Base-by-base conservation (phyloP, 2,329 filamentous ascomycete species). In the Fusarium continuum region DNA sequence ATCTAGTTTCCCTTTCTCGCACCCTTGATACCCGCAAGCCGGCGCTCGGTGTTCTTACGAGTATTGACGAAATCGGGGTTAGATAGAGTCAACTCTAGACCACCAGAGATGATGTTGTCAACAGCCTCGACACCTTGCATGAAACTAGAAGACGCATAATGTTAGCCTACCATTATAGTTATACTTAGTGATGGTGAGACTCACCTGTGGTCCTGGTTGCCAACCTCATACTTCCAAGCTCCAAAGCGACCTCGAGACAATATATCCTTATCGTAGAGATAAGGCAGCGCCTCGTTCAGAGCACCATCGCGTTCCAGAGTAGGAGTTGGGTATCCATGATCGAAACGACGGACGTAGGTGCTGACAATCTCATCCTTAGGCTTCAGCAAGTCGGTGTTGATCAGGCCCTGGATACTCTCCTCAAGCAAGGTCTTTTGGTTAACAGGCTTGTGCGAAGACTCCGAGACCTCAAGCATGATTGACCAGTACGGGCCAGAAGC, bases 161-260 rank as follows among this genome's bases (percentile, higher is more conserved):
- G n/a, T n/a, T n/a, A n/a, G n/a, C n/a, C n/a, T n/a, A n/a, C n/a
- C n/a, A n/a, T n/a, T n/a, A n/a, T n/a, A n/a, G n/a, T n/a, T n/a
- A n/a, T n/a, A n/a, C n/a, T n/a, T n/a, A n/a, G n/a, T n/a, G n/a
- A n/a, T n/a, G n/a, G n/a, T n/a, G n/a, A n/a, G n/a, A n/a, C n/a
- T n/a, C n/a, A n/a, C n/a, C n/a, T 94, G 85, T 97, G 93, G 80
- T 97, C 93, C 85, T 97, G 93, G 86, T 97, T 97, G 75, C 92
- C 93, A 68, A 88, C 91, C 81, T 99, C 95, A 83, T 99, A 99
- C 75, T 92, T 87, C 95, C 95, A 99, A 84, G 90, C 94, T 73
- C 95, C 95, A 80, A 99, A 99, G 64, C 95, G 93, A 71, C 95
- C 95, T 79, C 95, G 92, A 39, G 93, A 97, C 83, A 89, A 91